Evolutionary conservation across 108 stramenopile genomes (phyloP), one percentile per base, ranked within the genome.

Genomic region (Hondaea fermentalgiana): DNA sequence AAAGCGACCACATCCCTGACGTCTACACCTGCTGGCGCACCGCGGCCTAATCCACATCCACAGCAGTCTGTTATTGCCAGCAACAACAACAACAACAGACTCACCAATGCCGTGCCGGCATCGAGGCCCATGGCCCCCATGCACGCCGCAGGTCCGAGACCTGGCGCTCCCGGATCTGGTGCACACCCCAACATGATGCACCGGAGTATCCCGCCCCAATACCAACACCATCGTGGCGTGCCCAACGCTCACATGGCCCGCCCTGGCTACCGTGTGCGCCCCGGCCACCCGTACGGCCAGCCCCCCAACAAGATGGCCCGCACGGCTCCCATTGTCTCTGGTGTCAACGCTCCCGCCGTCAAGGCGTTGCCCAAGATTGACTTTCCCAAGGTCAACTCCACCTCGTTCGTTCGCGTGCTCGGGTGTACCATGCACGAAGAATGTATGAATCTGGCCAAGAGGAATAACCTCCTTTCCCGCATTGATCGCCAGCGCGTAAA

Each of bases 361-460:
- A 69, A 69, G 64, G 64, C 64, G 25, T 23, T 69, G 10, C 64
- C 64, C 64, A 69, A 69, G 42, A 69, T 69, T 69, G 64, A 69
- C 17, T 69, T 69, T 17, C 64, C 64, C 0, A 69, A 69, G 64
- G 64, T 69, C 42, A 69, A 69, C 64, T 69, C 64, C 8, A 69
- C 64, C 35, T 69, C 64, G 64, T 83, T 83, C 76, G 76, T 83
- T 83, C 51, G 49, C 76, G 51, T 83, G 49, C 76, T 83, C 49
- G 76, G 76, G 49, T 83, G 76, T 53, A 53, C 51, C 76, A 83
- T 83, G 76, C 76, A 83, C 76, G 51, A 83, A 53, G 76, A 83
- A 83, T 83, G 76, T 53, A 53, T 83, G 76, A 28, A 21, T 12
- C 76, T 83, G 4, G 76, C 76, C 49, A 83, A 47, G 25, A 12